Percentiles rank a stretch among this genome's conserved stretches.
Evolutionary conservation across 2,329 filamentous ascomycete species (phyloP).

Genomic region (Grosmannia serpens): DNA sequence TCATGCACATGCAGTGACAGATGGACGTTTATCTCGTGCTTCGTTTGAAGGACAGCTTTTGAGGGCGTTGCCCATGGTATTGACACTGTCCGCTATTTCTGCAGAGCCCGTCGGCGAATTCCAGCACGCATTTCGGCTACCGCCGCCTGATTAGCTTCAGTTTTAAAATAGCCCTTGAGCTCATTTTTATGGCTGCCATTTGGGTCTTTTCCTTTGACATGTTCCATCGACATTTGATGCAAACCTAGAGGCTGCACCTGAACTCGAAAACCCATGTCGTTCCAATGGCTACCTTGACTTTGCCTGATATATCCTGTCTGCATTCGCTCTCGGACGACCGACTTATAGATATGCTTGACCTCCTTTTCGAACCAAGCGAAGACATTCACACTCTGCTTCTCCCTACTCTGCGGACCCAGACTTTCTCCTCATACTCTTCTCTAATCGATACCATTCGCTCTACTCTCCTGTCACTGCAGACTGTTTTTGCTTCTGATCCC

Average conservation of each 20-base stretch:
- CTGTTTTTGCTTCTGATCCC: constrained; percentile 27
- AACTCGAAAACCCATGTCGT: neutral
- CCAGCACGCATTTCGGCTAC: neutral
- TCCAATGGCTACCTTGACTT: constrained; percentile 16
- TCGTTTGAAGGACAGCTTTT: no score
- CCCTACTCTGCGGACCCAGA: constrained; percentile 44
- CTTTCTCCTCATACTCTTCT: constrained; percentile 55
- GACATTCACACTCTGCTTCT: constrained; percentile 62
- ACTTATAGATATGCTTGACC: constrained; percentile 53
- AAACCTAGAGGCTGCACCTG: neutral
- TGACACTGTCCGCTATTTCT: no score
- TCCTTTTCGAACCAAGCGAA: constrained; percentile 73
- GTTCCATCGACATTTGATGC: neutral
- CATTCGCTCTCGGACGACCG: constrained; percentile 40
- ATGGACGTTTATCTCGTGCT: no score
- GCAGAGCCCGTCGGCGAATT: no score
- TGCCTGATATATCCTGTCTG: constrained; percentile 50
- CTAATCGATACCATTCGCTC: constrained; percentile 57
- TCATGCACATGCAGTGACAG: neutral
- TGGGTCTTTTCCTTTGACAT: neutral
- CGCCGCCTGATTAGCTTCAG: neutral
- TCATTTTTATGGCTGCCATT: no score
- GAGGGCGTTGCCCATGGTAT: no score
- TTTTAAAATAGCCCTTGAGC: no score
- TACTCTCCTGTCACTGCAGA: constrained; percentile 45